A percentile compares a stretch with the other conserved stretches of the same genome.
These are phyloP conservation scores for Pyracantha coccinea DNA, from an alignment of 331 rosid genomes.

Conservation along the genomic window DNA sequence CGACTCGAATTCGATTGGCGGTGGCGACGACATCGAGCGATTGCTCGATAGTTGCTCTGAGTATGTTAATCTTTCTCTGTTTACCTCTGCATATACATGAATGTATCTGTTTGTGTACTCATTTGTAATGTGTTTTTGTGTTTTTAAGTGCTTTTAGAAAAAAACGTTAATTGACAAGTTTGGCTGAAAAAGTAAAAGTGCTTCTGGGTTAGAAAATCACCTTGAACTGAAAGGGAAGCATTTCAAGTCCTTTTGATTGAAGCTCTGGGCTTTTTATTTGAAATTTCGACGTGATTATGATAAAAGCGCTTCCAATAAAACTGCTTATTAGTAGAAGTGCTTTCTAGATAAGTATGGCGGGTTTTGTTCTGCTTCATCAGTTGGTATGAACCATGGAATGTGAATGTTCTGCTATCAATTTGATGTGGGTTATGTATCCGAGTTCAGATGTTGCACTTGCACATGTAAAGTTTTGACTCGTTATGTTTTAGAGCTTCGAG, in stretches of 20 bases:
- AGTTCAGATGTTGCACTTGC: neutral
- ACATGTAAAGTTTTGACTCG: neutral
- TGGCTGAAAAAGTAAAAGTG: neutral
- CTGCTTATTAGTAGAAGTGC: neutral
- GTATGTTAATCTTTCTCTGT: slow-evolving; percentile 27
- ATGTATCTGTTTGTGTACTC: neutral
- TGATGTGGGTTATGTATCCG: neutral
- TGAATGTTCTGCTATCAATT: neutral
- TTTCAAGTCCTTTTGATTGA: neutral
- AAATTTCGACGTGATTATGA: neutral
- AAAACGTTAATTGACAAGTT: neutral
- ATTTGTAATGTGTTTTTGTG: neutral
- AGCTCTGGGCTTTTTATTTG: neutral
- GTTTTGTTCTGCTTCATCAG: neutral
- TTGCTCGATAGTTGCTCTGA: slow-evolving; percentile 88
- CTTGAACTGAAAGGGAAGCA: neutral
- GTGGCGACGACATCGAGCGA: slow-evolving; percentile 70
- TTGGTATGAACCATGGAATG: neutral
- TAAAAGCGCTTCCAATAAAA: neutral
- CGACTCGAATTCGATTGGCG: slow-evolving; percentile 20
- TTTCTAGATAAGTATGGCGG: neutral
- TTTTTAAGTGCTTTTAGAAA: neutral
- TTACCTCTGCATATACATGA: neutral
- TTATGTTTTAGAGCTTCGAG: neutral
- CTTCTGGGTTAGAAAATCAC: neutral